phyloP scores from a whole-genome alignment of 1,284 basidiomycete species.

The Cutaneotrichosporon cyanovorans region DNA sequence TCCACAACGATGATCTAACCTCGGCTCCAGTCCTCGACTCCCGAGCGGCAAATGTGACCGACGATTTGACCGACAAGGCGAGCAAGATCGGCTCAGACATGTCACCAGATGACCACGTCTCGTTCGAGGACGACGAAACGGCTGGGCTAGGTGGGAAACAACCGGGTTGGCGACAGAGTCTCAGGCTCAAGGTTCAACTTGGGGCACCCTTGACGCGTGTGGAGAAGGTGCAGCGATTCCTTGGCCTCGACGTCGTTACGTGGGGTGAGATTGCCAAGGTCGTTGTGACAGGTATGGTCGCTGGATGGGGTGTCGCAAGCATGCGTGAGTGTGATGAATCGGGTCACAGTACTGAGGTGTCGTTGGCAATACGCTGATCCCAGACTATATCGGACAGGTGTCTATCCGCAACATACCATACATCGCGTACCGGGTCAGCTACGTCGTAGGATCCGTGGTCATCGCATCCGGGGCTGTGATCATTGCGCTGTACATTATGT shows the following conservation, averaged over 20 bases:
- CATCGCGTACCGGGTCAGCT: conserved; percentile 42
- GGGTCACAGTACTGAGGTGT: not conserved
- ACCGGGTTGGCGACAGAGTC: conserved; percentile 10
- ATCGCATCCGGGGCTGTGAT: conserved; percentile 47
- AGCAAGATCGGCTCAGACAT: conserved; percentile 3
- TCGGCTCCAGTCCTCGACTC: not conserved
- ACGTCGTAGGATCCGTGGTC: conserved; percentile 45
- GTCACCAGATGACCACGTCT: conserved; percentile 2
- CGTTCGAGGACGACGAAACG: conserved; percentile 12
- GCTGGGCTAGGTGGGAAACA: not conserved
- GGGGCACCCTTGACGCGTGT: conserved; percentile 8
- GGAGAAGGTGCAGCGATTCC: conserved; percentile 25
- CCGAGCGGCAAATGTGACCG: too few relatives aligned
- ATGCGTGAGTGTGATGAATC: conserved; percentile 45
- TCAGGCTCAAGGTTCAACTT: conserved; percentile 13
- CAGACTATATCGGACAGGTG: conserved; percentile 49
- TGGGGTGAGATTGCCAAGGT: conserved; percentile 43
- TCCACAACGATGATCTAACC: conserved; percentile 6
- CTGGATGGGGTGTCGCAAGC: conserved; percentile 47
- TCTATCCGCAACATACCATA: conserved; percentile 46
- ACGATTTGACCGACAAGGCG: too few relatives aligned
- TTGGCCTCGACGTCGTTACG: conserved; percentile 45
- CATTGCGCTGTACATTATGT: conserved; percentile 48
- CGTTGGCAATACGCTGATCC: too few relatives aligned
- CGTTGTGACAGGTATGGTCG: conserved; percentile 43